These are phyloP conservation scores for Lepidium didymum DNA, from an alignment of 345 rosid species.

Conservation along the genomic window DNA sequence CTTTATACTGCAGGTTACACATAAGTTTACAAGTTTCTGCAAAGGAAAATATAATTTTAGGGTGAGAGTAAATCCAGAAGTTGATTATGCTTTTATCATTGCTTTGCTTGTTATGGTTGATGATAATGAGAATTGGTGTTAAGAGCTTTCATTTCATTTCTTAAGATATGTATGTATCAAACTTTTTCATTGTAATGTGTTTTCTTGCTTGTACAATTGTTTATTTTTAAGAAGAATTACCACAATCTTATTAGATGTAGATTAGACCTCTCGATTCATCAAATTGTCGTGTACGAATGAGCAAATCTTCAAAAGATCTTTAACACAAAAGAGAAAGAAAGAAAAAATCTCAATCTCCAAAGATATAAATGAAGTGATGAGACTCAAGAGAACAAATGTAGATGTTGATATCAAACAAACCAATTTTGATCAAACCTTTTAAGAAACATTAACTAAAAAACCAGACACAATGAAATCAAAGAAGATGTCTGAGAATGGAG, in stretches of 20 bases:
- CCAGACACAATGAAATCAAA: conserved; percentile 19
- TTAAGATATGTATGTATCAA: conserved; percentile 1
- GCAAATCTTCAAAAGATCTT: not conserved
- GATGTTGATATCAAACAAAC: conserved; percentile 14
- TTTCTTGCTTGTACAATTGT: not conserved
- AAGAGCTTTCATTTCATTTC: not conserved
- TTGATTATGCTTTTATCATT: conserved; percentile 63
- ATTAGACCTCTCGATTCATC: not conserved
- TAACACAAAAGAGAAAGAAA: not conserved
- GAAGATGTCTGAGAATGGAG: conserved; percentile 7
- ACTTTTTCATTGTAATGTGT: not conserved
- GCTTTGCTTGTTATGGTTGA: conserved; percentile 59
- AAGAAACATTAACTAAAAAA: conserved; percentile 17
- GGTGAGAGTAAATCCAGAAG: conserved; percentile 62
- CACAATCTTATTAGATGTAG: not conserved
- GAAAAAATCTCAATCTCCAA: too few relatives aligned
- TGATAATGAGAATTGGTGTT: conserved; percentile 37
- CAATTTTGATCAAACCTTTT: conserved; percentile 12
- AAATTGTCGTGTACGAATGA: not conserved
- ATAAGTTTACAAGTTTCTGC: conserved; percentile 51
- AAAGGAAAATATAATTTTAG: conserved; percentile 55
- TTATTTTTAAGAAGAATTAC: not conserved
- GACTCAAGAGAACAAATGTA: conserved; percentile 5
- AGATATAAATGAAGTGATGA: conserved; percentile 1
- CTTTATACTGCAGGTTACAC: conserved; percentile 39